phyloP scores from a whole-genome alignment of 1,139 yeast species.

The Pichia sp. region DNA sequence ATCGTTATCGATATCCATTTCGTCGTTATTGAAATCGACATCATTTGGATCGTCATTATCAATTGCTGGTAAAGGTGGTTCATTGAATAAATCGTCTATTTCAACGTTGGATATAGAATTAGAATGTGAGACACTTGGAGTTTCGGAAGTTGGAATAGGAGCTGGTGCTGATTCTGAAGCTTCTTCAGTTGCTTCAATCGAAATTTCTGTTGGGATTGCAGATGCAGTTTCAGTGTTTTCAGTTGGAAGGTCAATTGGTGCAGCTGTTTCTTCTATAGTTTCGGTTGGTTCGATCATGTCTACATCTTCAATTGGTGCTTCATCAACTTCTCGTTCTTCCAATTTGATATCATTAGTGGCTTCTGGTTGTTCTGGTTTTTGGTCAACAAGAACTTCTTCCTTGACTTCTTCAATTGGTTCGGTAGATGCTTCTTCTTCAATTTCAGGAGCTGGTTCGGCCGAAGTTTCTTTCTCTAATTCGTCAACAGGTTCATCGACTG shows the following conservation, averaged over 20 bases:
- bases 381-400: neutral
- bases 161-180: neutral
- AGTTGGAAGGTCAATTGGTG: no score
- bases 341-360: neutral
- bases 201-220: no score
- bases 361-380: neutral
- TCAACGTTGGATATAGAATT: neutral
- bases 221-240: no score
- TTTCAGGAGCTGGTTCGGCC: neutral
- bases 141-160: no score
- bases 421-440: neutral
- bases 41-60: slow-evolving; percentile 8
- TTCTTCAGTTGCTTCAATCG: neutral
- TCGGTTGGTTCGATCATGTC: no score
- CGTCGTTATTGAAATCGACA: slow-evolving; percentile 2
- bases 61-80: neutral
- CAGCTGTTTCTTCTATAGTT: no score
- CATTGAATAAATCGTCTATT: slow-evolving; percentile 7
- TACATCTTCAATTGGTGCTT: neutral
- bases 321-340: neutral
- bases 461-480: neutral
- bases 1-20: neutral
- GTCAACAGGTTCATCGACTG: neutral
- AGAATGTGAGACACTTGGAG: no score
- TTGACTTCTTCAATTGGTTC: neutral